phyloP scores from a whole-genome alignment of 1,139 yeast genomes.

The Citeromyces hawaiiensis region DNA sequence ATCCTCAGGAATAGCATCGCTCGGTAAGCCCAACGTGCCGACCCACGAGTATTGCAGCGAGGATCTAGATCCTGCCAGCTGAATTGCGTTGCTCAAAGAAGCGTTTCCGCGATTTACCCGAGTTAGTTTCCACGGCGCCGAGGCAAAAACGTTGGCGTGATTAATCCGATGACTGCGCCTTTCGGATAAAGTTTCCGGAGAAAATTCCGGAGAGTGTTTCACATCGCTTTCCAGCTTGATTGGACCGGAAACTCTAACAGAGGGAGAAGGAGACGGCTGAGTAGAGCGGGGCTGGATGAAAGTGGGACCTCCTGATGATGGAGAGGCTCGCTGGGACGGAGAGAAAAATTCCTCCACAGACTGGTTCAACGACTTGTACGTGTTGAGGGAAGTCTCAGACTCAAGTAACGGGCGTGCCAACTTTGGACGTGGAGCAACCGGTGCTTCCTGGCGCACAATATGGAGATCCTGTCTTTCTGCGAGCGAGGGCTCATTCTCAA shows the following conservation, averaged over 20 bases:
- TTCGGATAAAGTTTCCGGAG: conserved; percentile 6
- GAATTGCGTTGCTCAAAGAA: conserved; percentile 78
- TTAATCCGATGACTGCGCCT: conserved; percentile 5
- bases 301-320: conserved; percentile 5
- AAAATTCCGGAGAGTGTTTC: conserved; percentile 12
- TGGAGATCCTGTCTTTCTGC: conserved; percentile 11
- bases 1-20: conserved; percentile 56
- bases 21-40: conserved; percentile 85
- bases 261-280: conserved; percentile 3
- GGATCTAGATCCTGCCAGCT: conserved; percentile 28
- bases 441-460: conserved; percentile 3
- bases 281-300: conserved; percentile 9
- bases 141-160: conserved; percentile 35
- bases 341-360: conserved; percentile 3
- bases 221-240: conserved; percentile 14
- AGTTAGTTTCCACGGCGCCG: conserved; percentile 66
- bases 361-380: not conserved
- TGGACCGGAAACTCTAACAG: conserved; percentile 6
- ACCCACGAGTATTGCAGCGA: conserved; percentile 51
- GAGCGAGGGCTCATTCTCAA: conserved; percentile 16
- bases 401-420: too few species aligned
- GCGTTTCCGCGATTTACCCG: conserved; percentile 74
- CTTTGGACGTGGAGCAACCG: not conserved
- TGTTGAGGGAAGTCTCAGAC: conserved; percentile 1
- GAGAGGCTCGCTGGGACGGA: conserved; percentile 2